Percentiles rank a stretch among this genome's conserved stretches.
These are phyloP conservation scores for Fusarium siculi DNA, from an alignment of 2,329 filamentous ascomycete genomes.

Conservation along the genomic window DNA sequence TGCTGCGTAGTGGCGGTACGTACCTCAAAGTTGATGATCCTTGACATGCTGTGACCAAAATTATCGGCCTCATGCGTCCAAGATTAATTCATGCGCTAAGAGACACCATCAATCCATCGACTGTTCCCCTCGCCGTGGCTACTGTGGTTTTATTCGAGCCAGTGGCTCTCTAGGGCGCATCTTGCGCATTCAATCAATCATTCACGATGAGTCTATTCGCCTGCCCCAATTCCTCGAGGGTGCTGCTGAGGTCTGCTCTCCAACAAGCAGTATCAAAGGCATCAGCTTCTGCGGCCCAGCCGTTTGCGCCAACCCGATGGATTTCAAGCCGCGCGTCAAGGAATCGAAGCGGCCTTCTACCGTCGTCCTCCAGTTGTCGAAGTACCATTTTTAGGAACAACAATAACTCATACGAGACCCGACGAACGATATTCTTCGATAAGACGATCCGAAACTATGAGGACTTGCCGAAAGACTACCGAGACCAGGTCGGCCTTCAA, in stretches of 20 bases:
- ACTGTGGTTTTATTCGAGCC: constrained; percentile 34
- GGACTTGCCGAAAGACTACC: constrained; percentile 67
- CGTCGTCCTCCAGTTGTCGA: constrained; percentile 17
- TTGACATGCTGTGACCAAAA: constrained; percentile 30
- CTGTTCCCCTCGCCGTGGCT: constrained; percentile 14
- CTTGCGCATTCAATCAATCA: constrained; percentile 32
- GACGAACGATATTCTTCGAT: constrained; percentile 50
- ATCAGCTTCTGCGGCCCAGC: constrained; percentile 23
- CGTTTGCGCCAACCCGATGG: constrained; percentile 40
- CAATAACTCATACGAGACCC: constrained; percentile 34
- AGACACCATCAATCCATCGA: constrained; percentile 35
- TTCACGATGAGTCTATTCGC: constrained; percentile 45
- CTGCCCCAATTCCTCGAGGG: constrained; percentile 46
- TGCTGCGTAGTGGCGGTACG: constrained; percentile 27
- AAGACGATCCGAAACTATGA: constrained; percentile 63
- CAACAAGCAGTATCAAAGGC: constrained; percentile 39
- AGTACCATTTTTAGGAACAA: constrained; percentile 18
- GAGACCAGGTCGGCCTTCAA: constrained; percentile 63
- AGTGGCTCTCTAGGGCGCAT: constrained; percentile 40
- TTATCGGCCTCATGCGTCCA: constrained; percentile 33
- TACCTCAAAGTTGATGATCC: constrained; percentile 25
- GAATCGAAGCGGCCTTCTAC: constrained; percentile 9
- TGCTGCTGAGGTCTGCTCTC: constrained; percentile 45
- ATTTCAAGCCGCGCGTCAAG: constrained; percentile 29
- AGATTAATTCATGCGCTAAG: constrained; percentile 44